phyloP scores from a whole-genome alignment of 2,329 filamentous ascomycete species.

The Paramyrothecium sp. region DNA sequence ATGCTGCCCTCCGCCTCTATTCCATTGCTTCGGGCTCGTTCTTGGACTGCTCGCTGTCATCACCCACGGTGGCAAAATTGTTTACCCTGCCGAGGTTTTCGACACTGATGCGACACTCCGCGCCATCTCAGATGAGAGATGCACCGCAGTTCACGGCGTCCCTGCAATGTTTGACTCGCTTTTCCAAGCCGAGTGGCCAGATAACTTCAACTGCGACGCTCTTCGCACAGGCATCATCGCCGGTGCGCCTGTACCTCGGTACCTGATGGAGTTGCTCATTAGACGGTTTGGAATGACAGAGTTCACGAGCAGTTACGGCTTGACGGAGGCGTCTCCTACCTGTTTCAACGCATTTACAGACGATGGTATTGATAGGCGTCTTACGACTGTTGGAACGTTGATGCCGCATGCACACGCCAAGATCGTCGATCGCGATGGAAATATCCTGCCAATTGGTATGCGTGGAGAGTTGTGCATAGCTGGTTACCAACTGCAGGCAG shows the following conservation, averaged over 20 bases:
- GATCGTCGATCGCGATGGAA: constrained; percentile 55
- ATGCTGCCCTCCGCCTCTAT: constrained; percentile 63
- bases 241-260: constrained; percentile 60
- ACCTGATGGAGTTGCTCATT: constrained; percentile 60
- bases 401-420: constrained; percentile 63
- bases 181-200: constrained; percentile 45
- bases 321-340: constrained; percentile 65
- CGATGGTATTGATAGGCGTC: constrained; percentile 61
- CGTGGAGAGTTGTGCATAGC: constrained; percentile 64
- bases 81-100: constrained; percentile 68
- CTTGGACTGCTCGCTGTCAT: constrained; percentile 69
- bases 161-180: constrained; percentile 72
- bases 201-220: constrained; percentile 19
- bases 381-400: constrained; percentile 60
- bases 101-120: constrained; percentile 56
- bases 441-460: constrained; percentile 50
- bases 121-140: constrained; percentile 48
- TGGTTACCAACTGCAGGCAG: constrained; percentile 58
- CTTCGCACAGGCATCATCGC: constrained; percentile 67
- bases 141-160: constrained; percentile 52
- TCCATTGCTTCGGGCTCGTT: constrained; percentile 72
- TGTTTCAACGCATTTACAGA: constrained; percentile 65
- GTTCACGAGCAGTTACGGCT: constrained; percentile 43
- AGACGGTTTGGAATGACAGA: neutral
- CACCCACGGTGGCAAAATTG: constrained; percentile 60